Evolutionary conservation across 2,329 filamentous ascomycete genomes (phyloP).

Genomic region (Alternaria rosae): DNA sequence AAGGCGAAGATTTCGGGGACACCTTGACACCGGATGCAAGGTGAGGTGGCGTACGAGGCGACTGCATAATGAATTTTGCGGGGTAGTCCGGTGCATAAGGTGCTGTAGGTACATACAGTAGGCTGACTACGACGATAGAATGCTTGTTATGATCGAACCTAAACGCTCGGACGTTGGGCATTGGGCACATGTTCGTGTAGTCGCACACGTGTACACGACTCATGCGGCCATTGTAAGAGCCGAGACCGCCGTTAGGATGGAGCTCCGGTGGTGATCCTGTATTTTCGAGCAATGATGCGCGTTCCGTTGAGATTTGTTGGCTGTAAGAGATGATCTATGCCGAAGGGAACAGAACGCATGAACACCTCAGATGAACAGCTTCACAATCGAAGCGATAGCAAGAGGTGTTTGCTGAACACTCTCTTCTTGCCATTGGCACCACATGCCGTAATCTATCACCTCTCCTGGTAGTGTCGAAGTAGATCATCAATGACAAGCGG

Average conservation of each 20-base stretch:
- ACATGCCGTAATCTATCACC: background rate
- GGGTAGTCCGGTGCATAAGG: conserved; percentile 10
- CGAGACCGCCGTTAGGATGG: conserved; percentile 1
- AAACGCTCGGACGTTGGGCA: conserved; percentile 14
- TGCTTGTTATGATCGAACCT: background rate
- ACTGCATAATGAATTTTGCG: conserved; percentile 5
- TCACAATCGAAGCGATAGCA: background rate
- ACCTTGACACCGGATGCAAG: conserved; percentile 6
- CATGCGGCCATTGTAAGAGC: conserved; percentile 3
- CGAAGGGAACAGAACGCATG: background rate
- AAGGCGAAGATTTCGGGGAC: background rate
- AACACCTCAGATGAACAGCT: conserved; percentile 2
- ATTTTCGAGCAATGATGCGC: background rate
- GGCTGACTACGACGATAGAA: background rate
- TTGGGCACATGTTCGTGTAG: conserved; percentile 18
- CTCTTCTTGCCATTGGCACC: background rate
- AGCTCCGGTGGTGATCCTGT: background rate
- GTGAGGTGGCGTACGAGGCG: conserved; percentile 15
- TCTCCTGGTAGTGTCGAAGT: background rate
- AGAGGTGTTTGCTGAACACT: background rate
- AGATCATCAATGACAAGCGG: conserved; percentile 14
- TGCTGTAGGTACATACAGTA: background rate
- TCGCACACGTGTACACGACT: conserved; percentile 16
- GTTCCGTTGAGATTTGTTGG: background rate
- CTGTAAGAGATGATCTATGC: background rate